phyloP scores from a whole-genome alignment of 108 stramenopile species.

The Mediolabrus comicus region DNA sequence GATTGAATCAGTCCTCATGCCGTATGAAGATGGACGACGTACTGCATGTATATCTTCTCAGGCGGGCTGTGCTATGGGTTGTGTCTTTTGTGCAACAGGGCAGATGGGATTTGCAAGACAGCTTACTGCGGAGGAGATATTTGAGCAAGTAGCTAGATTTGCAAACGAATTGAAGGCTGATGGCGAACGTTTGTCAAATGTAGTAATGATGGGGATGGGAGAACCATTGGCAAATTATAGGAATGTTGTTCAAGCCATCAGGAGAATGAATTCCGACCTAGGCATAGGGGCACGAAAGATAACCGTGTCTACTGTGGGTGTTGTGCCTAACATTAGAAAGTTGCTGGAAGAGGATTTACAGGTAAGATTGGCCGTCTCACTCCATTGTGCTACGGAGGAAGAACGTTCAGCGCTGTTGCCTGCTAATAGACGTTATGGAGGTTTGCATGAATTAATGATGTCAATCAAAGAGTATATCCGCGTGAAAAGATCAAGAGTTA shows the following conservation, averaged over 20 bases:
- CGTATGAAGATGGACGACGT: conserved; percentile 92
- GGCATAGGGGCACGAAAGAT: conserved; percentile 94
- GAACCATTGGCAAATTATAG: conserved; percentile 92
- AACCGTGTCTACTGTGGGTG: conserved; percentile 92
- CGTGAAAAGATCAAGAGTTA: conserved; percentile 75
- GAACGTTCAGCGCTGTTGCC: conserved; percentile 88
- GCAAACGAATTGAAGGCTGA: conserved; percentile 57
- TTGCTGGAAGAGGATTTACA: conserved; percentile 61
- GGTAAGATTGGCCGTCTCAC: conserved; percentile 84
- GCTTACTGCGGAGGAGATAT: conserved; percentile 89
- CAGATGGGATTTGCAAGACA: conserved; percentile 97
- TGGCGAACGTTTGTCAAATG: conserved; percentile 80
- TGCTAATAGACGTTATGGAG: conserved; percentile 88
- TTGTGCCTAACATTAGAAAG: conserved; percentile 79
- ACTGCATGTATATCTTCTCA: conserved; percentile 96
- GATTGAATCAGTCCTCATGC: conserved; percentile 97
- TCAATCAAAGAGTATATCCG: conserved; percentile 79
- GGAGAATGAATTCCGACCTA: conserved; percentile 84
- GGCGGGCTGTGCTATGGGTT: conserved; percentile 97
- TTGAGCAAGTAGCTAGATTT: conserved; percentile 88
- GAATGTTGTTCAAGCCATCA: conserved; percentile 86
- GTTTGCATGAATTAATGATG: conserved; percentile 83
- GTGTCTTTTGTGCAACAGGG: conserved; percentile 74
- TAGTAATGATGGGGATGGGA: conserved; percentile 98
- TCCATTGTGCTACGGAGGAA: conserved; percentile 91